These are phyloP conservation scores for Bryoerythrophyllum caledonicum DNA, from an alignment of 225 moss, liverwort and hornwort genomes.

Conservation along the genomic window DNA sequence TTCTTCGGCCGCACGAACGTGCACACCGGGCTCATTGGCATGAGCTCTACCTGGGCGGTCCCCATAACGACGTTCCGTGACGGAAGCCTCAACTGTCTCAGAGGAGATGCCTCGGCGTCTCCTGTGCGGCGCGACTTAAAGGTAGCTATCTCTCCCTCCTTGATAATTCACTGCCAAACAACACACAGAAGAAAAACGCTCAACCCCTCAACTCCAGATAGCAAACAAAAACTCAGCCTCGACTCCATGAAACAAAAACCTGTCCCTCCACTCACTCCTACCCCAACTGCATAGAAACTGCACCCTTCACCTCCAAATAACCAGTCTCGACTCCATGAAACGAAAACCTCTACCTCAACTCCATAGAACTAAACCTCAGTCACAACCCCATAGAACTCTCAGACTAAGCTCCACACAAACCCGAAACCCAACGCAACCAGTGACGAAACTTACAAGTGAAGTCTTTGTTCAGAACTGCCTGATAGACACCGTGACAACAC, in stretches of 20 bases:
- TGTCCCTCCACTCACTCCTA: too few relatives aligned
- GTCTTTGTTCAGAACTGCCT: not conserved
- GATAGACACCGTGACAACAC: constrained; percentile 31
- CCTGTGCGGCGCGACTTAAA: constrained; percentile 26
- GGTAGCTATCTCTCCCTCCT: constrained; percentile 43
- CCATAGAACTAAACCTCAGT: too few relatives aligned
- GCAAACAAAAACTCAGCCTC: too few relatives aligned
- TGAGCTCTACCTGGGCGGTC: constrained; percentile 54
- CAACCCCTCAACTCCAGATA: too few relatives aligned
- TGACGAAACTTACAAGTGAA: constrained; percentile 13
- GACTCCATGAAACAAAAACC: too few relatives aligned
- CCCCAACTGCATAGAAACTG: too few relatives aligned
- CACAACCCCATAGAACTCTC: too few relatives aligned
- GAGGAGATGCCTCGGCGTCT: constrained; percentile 47
- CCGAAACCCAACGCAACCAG: not conserved
- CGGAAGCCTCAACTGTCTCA: not conserved
- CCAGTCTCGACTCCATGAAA: too few relatives aligned
- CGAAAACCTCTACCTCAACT: too few relatives aligned
- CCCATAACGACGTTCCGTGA: constrained; percentile 36
- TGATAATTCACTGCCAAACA: not conserved
- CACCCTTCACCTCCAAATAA: too few relatives aligned
- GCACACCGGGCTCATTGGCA: constrained; percentile 48
- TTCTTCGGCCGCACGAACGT: constrained; percentile 50
- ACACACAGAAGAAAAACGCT: too few relatives aligned
- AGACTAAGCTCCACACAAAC: not conserved